These are phyloP conservation scores for Populus euphratica DNA, from an alignment of 345 rosid genomes.

Conservation along the genomic window DNA sequence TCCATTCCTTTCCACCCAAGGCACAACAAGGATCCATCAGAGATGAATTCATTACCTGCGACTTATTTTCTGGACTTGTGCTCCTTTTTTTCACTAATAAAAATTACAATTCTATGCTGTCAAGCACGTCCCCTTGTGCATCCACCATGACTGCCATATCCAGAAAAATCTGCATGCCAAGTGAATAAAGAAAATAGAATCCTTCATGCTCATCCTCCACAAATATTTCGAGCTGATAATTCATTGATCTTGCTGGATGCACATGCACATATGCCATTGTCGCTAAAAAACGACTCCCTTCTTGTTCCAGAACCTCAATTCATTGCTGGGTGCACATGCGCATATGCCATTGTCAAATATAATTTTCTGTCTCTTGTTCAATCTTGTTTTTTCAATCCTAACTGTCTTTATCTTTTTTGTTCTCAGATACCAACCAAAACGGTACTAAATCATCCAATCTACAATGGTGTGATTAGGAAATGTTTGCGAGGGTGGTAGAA, in stretches of 20 bases:
- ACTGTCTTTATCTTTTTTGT: too few relatives aligned
- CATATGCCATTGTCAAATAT: too few relatives aligned
- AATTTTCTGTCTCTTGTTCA: too few relatives aligned
- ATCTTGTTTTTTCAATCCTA: too few relatives aligned
- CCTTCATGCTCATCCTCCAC: background rate
- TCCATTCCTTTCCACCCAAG: background rate
- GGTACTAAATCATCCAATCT: too few relatives aligned
- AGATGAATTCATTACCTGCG: background rate
- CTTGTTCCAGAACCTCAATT: background rate
- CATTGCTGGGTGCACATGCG: background rate
- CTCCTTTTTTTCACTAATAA: background rate
- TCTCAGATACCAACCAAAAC: too few relatives aligned
- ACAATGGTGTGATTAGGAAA: too few relatives aligned
- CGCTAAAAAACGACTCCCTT: background rate
- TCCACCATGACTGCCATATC: slow-evolving; percentile 97
- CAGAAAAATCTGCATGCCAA: slow-evolving; percentile 62
- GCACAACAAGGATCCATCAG: background rate
- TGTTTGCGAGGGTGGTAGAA: too few relatives aligned
- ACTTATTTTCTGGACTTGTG: background rate
- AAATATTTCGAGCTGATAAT: background rate
- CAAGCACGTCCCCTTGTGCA: slow-evolving; percentile 89
- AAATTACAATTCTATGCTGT: slow-evolving; percentile 74
- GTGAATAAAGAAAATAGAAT: slow-evolving; percentile 1
- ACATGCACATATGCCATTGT: background rate
- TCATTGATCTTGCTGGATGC: background rate